Base-by-base conservation (phyloP, 352 stramenopile genomes). In the Phytophthora cryptogea region DNA sequence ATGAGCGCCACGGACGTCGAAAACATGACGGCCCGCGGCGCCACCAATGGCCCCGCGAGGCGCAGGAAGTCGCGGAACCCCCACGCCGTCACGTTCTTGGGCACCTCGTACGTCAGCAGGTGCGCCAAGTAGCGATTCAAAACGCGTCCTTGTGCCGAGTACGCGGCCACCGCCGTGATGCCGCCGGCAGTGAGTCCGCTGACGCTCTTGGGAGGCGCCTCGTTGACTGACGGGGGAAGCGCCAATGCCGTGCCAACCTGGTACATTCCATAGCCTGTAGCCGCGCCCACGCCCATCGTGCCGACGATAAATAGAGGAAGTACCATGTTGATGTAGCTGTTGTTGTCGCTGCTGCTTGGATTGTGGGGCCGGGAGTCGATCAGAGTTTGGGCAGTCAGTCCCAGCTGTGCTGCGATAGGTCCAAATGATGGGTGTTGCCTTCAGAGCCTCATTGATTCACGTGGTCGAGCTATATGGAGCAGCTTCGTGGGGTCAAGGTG, bases 211-310 rank as follows among this genome's bases (percentile, higher is more conserved):
- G 68, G 35, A 9, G 80, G 83, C n/a, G 67, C 57, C 13, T 80
- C 44, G 3, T 48, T 63, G 13, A 43, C 41, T 16, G 40, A 54
- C 1, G 73, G 26, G 0, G 75, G 78, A 33, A 88, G 61, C 5
- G 77, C 83, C 27, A 89, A 47, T 27, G 52, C 37, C 39, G 74
- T 74, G n/a, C 83, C 83, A 17, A 60, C 35, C 44, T 88, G 78
- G 66, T 88, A 92, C 80, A 89, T 90, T 39, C 69, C 59, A 62
- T 92, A 92, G 32, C 62, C 77, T 13, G 76, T 86, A 10, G 72
- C 63, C 28, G 66, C 67, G 13, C 80, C 78, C 11, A 69, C 40
- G 31, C 81, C 70, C 3, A 77, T 39, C 7, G 71, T 83, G 27
- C 78, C 76, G 13, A 78, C 69, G 68, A 92, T 80, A 49, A 90